Conservation (phyloP, 805 yeast species). For the Ogataea saltuana region DNA sequence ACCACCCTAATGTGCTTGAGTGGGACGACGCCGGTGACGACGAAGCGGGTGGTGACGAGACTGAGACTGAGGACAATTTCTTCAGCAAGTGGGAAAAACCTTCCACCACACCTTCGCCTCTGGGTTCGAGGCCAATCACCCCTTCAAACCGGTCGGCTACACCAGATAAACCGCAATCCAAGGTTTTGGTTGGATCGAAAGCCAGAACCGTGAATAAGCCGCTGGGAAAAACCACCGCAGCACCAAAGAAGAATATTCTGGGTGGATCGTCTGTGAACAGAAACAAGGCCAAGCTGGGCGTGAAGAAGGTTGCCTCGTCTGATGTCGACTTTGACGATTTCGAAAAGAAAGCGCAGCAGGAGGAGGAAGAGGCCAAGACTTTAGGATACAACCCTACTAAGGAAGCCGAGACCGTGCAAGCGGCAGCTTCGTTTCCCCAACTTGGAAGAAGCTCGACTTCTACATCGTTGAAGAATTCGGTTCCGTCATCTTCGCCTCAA, state of each 20-base stretch:
- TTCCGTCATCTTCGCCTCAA: conserved; percentile 25
- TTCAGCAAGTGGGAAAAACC: conserved; percentile 92
- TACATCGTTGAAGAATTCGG: conserved; percentile 20
- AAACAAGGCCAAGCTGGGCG: conserved; percentile 56
- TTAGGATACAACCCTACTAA: conserved; percentile 52
- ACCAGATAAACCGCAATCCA: conserved; percentile 31
- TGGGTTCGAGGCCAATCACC: conserved; percentile 46
- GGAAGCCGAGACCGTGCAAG: conserved; percentile 15
- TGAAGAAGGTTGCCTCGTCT: conserved; percentile 53
- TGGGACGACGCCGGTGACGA: conserved; percentile 49
- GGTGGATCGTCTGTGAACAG: conserved; percentile 49
- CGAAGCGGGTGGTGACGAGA: conserved; percentile 59
- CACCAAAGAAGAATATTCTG: conserved; percentile 39
- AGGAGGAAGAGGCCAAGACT: conserved; percentile 65
- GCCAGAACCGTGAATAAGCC: conserved; percentile 35
- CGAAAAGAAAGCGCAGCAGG: conserved; percentile 78
- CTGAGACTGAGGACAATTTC: conserved; percentile 73
- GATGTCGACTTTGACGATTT: conserved; percentile 60
- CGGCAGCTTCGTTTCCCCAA: conserved; percentile 18
- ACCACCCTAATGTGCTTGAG: conserved; percentile 73
- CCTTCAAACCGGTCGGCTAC: conserved; percentile 34
- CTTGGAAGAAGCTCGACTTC: conserved; percentile 19
- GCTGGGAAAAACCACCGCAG: conserved; percentile 17
- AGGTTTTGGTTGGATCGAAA: conserved; percentile 29
- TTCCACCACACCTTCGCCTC: conserved; percentile 49